These are phyloP conservation scores for Fennellomyces sp. DNA, from an alignment of 371 early-diverging fungal genomes.

Conservation along the genomic window DNA sequence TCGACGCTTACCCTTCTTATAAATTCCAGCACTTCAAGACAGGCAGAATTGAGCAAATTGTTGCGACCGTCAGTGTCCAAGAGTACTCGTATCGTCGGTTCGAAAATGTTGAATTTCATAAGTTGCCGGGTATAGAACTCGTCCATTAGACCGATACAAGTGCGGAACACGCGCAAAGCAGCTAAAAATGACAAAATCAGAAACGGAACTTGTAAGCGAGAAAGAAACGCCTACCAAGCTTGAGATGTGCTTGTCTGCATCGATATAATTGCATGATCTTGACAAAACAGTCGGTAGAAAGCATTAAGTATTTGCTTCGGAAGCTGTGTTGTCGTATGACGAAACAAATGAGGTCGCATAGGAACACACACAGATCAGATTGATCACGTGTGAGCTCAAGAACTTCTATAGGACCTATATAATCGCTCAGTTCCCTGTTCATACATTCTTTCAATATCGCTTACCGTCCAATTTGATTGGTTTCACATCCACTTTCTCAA, in stretches of 20 bases:
- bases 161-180: constrained; percentile 79
- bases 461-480: constrained; percentile 32
- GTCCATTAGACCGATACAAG: constrained; percentile 74
- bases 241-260: constrained; percentile 69
- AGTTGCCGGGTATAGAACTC: constrained; percentile 78
- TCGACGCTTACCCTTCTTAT: constrained; percentile 74
- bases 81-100: constrained; percentile 67
- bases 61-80: constrained; percentile 67
- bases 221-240: constrained; percentile 70
- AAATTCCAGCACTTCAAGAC: constrained; percentile 83
- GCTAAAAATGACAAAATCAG: too few relatives aligned
- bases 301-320: constrained; percentile 77
- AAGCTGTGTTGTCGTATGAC: constrained; percentile 71
- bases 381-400: constrained; percentile 29
- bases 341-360: constrained; percentile 79
- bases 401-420: constrained; percentile 32
- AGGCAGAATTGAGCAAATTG: constrained; percentile 87
- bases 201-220: too few relatives aligned
- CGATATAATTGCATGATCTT: constrained; percentile 69
- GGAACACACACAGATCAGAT: constrained; percentile 51
- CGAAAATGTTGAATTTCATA: constrained; percentile 68
- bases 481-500: constrained; percentile 46
- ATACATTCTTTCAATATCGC: neutral
- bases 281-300: constrained; percentile 60
- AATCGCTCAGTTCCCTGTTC: too few relatives aligned